Base-by-base conservation (phyloP, 2,329 filamentous ascomycete genomes). In the Cryphonectria carpinicola region DNA sequence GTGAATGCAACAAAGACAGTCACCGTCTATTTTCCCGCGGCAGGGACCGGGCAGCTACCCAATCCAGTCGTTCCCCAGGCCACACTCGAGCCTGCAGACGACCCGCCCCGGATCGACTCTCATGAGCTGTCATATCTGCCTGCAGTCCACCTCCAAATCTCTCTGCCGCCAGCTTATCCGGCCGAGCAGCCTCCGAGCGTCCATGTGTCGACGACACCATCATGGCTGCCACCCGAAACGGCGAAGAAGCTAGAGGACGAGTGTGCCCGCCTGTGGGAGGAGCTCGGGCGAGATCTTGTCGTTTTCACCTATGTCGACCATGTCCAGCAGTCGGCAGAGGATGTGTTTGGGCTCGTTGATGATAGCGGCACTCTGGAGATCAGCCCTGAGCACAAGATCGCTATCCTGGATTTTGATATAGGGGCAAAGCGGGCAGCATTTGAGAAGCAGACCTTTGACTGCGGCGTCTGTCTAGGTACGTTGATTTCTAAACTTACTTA, bases 401-500 rank as follows among this genome's bases (percentile, higher is more conserved):
- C 90, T 6, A 84, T 98, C 19, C 80, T 97, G 60, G 92, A 94
- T 74, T 94, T 93, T 76, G 92, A 97, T 77, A 90, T 89, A 71
- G 90, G 90, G 72, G 90, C 92, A 8, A 92, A 92, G 77, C 88
- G 89, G 68, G 88, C 89, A 32, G 89, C 90, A 0, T 98, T 98
- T 78, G 91, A 96, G 72, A 89, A 89, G 74, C 92, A 91, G 75
- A 97, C 93, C 0, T 98, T 96, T 77, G 90, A 95, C 67, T 98
- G 95, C 74, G 93, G 92, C 1, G 87, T 98, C 64, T 98, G 95
- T 78, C 81, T 98, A 63, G 86, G 87, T 89, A 81, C 69, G 83
- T 74, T n/a, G 1, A 11, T 13, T 35, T 7, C 37, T 11, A 3
- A 28, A 32, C 28, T 37, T 46, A 8, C 7, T n/a, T 17, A 11